Percentiles rank a stretch among this genome's conserved stretches.
These are phyloP conservation scores for Coemansia sp. DNA, from an alignment of 192 early-diverging fungal species.

Conservation along the genomic window DNA sequence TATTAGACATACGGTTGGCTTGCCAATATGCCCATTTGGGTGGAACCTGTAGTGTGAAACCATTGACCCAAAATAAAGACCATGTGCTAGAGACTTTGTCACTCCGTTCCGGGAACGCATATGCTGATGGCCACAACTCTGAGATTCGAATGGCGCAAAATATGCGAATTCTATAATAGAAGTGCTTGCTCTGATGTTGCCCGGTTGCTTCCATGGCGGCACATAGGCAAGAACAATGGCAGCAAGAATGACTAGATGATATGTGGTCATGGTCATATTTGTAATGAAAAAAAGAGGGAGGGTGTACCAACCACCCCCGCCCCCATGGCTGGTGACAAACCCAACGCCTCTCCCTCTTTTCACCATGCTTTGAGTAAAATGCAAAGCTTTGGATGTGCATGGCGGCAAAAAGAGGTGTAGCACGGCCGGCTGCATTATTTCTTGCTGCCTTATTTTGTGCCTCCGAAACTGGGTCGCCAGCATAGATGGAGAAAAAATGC, in stretches of 20 bases:
- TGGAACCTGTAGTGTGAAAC: too few relatives aligned
- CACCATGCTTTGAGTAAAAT: constrained; percentile 7
- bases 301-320: constrained; percentile 27
- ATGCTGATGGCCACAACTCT: too few relatives aligned
- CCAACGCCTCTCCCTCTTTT: constrained; percentile 24
- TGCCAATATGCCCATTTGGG: too few relatives aligned
- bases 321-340: constrained; percentile 29
- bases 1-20: too few relatives aligned
- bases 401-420: neutral
- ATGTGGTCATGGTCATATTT: constrained; percentile 3
- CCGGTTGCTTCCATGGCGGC: neutral
- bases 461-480: neutral
- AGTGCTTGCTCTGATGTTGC: neutral
- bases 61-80: neutral
- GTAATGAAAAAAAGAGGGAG: constrained; percentile 10
- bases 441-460: neutral
- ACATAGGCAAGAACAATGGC: constrained; percentile 7
- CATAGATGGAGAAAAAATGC: neutral
- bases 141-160: neutral
- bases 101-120: neutral
- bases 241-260: constrained; percentile 8
- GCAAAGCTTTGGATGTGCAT: constrained; percentile 1
- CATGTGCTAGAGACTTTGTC: neutral
- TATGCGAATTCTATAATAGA: neutral
- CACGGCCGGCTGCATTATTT: neutral